Percentiles rank a stretch among this genome's conserved stretches.
phyloP scores from a whole-genome alignment of 805 yeast genomes.

The Komagataella pastoris region DNA sequence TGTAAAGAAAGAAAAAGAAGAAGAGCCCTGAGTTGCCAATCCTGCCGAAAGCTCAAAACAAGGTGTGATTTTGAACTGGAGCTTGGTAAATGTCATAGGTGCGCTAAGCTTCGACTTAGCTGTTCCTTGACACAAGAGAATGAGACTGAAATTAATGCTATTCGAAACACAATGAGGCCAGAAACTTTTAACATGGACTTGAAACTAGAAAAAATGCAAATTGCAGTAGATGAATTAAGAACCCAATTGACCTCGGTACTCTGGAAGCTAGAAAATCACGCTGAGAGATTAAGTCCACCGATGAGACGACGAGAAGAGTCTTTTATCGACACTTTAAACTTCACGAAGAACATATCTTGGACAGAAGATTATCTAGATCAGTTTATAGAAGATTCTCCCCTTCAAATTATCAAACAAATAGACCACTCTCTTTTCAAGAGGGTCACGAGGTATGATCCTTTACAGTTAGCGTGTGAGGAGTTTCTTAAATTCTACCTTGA shows the following conservation, averaged over 20 bases:
- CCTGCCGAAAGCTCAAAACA: slow-evolving; percentile 43
- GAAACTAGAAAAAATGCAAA: slow-evolving; percentile 5
- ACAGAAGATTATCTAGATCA: slow-evolving; percentile 3
- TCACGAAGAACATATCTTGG: slow-evolving; percentile 1
- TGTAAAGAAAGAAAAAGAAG: slow-evolving; percentile 9
- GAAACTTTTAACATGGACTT: background rate
- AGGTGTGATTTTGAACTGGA: slow-evolving; percentile 38
- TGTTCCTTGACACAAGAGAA: slow-evolving; percentile 27
- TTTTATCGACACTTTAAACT: background rate
- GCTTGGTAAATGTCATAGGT: slow-evolving; percentile 35
- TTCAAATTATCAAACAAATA: slow-evolving; percentile 15
- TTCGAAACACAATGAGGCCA: background rate
- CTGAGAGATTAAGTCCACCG: background rate
- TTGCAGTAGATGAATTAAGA: slow-evolving; percentile 6
- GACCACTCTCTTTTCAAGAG: slow-evolving; percentile 14
- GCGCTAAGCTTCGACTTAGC: slow-evolving; percentile 29
- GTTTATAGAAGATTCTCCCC: slow-evolving; percentile 12
- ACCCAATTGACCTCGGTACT: slow-evolving; percentile 7
- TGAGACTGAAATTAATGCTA: background rate
- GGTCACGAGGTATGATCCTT: slow-evolving; percentile 15
- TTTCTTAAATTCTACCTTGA: slow-evolving; percentile 31
- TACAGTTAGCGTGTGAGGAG: slow-evolving; percentile 23
- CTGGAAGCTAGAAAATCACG: background rate
- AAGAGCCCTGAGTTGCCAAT: slow-evolving; percentile 26
- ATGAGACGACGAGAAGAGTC: background rate